Percentiles rank a stretch among this genome's conserved stretches.
phyloP scores from a whole-genome alignment of 768 basidiomycete species.

The Suillus clintonianus region DNA sequence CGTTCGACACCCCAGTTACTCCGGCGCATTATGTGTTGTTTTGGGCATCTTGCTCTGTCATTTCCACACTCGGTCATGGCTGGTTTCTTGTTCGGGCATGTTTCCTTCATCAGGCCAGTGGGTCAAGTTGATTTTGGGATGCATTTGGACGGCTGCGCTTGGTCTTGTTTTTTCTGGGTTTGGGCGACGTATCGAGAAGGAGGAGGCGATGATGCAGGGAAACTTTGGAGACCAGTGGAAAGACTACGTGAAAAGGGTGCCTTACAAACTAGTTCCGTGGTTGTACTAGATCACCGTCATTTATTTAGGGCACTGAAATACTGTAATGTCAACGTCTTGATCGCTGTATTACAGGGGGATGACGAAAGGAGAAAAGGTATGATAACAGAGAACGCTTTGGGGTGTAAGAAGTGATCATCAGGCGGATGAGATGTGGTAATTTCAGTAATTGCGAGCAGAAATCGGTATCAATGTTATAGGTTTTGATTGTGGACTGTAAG shows the following conservation, averaged over 20 bases:
- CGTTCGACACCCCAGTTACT: slow-evolving; percentile 42
- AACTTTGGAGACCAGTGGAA: slow-evolving; percentile 14
- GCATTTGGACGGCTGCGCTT: background rate
- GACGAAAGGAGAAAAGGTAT: too few relatives aligned
- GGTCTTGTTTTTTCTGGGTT: background rate
- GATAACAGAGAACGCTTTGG: background rate
- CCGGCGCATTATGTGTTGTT: slow-evolving; percentile 4
- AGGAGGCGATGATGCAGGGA: slow-evolving; percentile 11
- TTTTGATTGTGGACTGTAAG: too few relatives aligned
- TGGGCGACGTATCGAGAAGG: slow-evolving; percentile 14
- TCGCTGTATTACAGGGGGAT: too few relatives aligned
- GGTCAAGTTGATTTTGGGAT: background rate
- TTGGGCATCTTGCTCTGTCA: slow-evolving; percentile 6
- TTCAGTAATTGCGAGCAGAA: background rate
- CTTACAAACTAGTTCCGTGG: slow-evolving; percentile 13
- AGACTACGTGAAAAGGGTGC: slow-evolving; percentile 2
- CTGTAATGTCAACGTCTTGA: background rate
- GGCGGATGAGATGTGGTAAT: background rate
- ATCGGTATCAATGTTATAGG: too few relatives aligned
- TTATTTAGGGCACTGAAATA: background rate
- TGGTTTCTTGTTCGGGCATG: slow-evolving; percentile 5
- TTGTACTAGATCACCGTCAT: background rate
- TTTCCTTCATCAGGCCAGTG: slow-evolving; percentile 2
- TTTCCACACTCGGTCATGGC: slow-evolving; percentile 8
- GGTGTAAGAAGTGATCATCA: background rate